Evolutionary conservation across 2,329 filamentous ascomycete genomes (phyloP), one percentile per base, ranked within the genome.

Genomic region (Cercospora citrullina): DNA sequence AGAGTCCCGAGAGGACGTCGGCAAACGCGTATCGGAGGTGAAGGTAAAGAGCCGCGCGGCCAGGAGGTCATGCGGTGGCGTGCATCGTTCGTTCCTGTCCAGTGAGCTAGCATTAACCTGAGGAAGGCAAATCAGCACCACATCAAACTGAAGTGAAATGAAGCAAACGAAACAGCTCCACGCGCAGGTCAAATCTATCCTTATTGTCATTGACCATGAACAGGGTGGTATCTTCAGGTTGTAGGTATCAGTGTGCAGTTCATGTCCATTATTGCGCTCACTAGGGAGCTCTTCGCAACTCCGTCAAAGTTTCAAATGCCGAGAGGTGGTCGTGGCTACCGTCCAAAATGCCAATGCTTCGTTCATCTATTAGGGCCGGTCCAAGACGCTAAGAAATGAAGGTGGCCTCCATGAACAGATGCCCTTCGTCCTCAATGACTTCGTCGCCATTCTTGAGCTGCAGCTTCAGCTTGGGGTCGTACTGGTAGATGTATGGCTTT

Each of bases 401-500:
- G n/a, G 94, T 97, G 2, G 95, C 93, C 83, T 99, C 95, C 66
- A 87, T 88, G 81, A 96, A 96, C 64, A 96, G 81, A 58, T 82
- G 84, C 59, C 95, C 95, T 77, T 93, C 84, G 80, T 98, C 94
- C 18, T 85, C 84, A 69, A 89, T 87, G 75, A 94, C 91, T 75
- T 92, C 85, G 67, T 93, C 93, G 60, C 91, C 93, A 71, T 94
- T 85, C 81, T 94, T 95, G 74, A 99, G 76, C 84, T 95, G 94
- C 73, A 99, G 82, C 16, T 87, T 87, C 66, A 92, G 85, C 75
- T 87, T 87, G 67, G 91, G 90, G 18, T 85, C 85, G 80, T 90
- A 98, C 91, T 96, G 95, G 82, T 97, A 99, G 75, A 99, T 98
- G 80, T 97, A 99, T 5, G 95, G 95, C 84, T 93, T 95, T 30